Percentiles rank a stretch among this genome's conserved stretches.
Evolutionary conservation across 345 rosid genomes (phyloP).

Genomic region (Brassica juncea): DNA sequence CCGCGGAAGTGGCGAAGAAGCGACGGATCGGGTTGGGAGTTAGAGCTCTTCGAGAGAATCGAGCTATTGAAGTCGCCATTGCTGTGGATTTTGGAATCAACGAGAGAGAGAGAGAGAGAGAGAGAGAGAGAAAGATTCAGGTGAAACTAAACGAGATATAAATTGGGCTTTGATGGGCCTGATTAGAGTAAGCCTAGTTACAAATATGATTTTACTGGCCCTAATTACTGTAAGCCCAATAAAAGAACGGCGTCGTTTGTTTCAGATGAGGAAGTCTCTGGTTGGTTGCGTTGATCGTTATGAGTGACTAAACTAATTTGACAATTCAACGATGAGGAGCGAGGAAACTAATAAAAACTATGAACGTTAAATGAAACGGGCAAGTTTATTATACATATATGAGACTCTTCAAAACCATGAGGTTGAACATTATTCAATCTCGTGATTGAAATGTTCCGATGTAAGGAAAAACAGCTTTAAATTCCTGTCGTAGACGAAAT

Average conservation of each 20-base stretch:
- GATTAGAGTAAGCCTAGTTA: background rate
- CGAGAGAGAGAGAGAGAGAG: background rate
- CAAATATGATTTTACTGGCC: background rate
- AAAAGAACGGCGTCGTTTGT: background rate
- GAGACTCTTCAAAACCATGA: no score
- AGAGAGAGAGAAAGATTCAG: constrained; percentile 16
- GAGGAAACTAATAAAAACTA: no score
- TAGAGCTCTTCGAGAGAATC: constrained; percentile 51
- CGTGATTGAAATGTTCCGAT: background rate
- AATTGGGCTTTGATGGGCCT: constrained; percentile 14
- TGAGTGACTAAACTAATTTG: no score
- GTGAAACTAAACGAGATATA: background rate
- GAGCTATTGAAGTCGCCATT: constrained; percentile 67
- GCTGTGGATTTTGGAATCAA: constrained; percentile 15
- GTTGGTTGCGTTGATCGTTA: no score
- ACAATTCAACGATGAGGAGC: no score
- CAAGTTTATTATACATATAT: no score
- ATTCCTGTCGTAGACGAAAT: background rate
- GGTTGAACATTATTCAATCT: background rate
- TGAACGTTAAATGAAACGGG: no score
- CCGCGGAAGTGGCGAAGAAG: constrained; percentile 38
- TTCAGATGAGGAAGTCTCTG: no score
- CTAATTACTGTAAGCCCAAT: background rate
- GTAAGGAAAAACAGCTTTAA: background rate
- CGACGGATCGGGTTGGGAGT: constrained; percentile 36